phyloP scores from a whole-genome alignment of 176 grass and related monocot genomes.

The Oryza nivara region DNA sequence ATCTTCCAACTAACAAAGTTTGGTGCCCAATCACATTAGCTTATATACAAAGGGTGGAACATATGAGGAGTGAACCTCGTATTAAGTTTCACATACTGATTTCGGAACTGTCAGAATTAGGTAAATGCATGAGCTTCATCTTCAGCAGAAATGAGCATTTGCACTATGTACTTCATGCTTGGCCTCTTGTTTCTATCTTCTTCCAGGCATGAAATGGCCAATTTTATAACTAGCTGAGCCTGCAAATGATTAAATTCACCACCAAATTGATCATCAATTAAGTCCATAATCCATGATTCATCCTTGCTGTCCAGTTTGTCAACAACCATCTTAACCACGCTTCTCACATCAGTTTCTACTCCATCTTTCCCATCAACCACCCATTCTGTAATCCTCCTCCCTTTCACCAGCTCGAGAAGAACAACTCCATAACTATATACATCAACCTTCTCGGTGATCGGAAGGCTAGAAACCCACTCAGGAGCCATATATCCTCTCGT shows the following conservation, averaged over 20 bases:
- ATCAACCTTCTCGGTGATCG: neutral
- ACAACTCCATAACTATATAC: conserved; percentile 19
- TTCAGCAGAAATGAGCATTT: conserved; percentile 30
- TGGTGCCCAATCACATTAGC: too few species aligned
- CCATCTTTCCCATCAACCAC: conserved; percentile 22
- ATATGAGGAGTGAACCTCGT: too few species aligned
- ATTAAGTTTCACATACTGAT: too few species aligned
- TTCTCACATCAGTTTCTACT: conserved; percentile 6
- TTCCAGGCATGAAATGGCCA: conserved; percentile 23
- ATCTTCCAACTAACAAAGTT: too few species aligned
- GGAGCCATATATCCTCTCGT: conserved; percentile 28
- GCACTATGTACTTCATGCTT: conserved; percentile 26
- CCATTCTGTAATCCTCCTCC: neutral
- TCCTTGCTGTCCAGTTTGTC: neutral
- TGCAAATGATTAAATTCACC: conserved; percentile 7
- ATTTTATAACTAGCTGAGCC: neutral
- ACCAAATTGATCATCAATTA: conserved; percentile 11
- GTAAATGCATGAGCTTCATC: neutral
- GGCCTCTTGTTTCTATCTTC: conserved; percentile 34
- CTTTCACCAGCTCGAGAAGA: conserved; percentile 23
- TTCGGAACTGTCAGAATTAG: too few species aligned
- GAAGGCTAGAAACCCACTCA: conserved; percentile 23
- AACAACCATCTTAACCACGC: conserved; percentile 3
- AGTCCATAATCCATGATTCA: neutral
- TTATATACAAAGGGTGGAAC: too few species aligned